phyloP scores from a whole-genome alignment of 495 filamentous ascomycete genomes.

The Talaromyces ruber region DNA sequence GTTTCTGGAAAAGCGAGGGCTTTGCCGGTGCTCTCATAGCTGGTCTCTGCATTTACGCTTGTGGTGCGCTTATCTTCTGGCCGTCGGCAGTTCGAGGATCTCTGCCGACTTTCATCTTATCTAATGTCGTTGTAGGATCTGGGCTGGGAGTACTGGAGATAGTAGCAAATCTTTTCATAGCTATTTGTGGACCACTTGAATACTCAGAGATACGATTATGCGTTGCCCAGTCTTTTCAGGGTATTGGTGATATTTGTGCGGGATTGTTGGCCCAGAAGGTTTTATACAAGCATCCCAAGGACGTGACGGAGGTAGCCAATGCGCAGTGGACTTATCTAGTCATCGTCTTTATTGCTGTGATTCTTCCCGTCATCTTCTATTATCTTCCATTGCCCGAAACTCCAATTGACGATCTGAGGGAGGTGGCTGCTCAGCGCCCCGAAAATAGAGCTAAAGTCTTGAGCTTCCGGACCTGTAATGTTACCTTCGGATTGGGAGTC shows the following conservation, averaged over 20 bases:
- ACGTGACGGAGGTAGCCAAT: conserved; percentile 48
- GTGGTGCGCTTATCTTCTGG: conserved; percentile 61
- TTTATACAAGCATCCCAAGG: conserved; percentile 43
- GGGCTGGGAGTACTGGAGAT: conserved; percentile 57
- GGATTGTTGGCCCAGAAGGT: conserved; percentile 51
- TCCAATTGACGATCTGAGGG: conserved; percentile 52
- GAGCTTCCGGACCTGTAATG: conserved; percentile 41
- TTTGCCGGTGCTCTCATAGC: conserved; percentile 61
- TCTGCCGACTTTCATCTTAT: conserved; percentile 54
- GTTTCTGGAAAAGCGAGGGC: conserved; percentile 51
- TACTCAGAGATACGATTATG: conserved; percentile 59
- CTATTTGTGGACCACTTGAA: conserved; percentile 56
- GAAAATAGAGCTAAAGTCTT: conserved; percentile 36
- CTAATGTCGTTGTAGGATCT: conserved; percentile 58
- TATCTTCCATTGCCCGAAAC: conserved; percentile 61
- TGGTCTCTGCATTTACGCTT: conserved; percentile 54
- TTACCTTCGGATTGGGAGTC: conserved; percentile 47
- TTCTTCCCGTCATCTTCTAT: conserved; percentile 55
- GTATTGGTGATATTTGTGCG: conserved; percentile 51
- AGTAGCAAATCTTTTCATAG: conserved; percentile 58
- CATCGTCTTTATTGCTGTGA: conserved; percentile 54
- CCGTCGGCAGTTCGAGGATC: conserved; percentile 60
- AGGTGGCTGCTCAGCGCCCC: conserved; percentile 40
- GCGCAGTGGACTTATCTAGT: conserved; percentile 68
- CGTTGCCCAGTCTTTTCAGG: conserved; percentile 58